Evolutionary conservation across 306 rosid species (phyloP).

Genomic region (Psophocarpus tetragonolobus): DNA sequence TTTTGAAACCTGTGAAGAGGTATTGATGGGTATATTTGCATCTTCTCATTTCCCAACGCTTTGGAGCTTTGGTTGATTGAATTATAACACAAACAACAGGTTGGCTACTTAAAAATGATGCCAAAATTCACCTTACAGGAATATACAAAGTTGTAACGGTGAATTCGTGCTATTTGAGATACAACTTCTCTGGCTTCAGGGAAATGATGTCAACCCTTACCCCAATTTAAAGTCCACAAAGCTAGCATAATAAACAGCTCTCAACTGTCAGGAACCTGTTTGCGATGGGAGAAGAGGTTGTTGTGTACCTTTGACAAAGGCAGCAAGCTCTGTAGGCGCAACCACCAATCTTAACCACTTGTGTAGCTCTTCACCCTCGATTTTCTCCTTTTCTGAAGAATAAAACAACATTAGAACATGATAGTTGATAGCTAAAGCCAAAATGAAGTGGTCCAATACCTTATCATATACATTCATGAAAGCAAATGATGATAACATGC

Average conservation of each 20-base stretch:
- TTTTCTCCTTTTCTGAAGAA: constrained; percentile 84
- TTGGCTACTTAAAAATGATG: constrained; percentile 40
- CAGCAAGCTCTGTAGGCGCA: constrained; percentile 74
- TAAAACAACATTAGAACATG: constrained; percentile 39
- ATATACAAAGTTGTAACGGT: constrained; percentile 51
- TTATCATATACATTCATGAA: background rate
- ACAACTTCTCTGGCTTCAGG: constrained; percentile 39
- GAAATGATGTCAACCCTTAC: constrained; percentile 21
- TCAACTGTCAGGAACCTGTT: constrained; percentile 29
- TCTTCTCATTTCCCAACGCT: constrained; percentile 24
- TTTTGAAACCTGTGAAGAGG: constrained; percentile 33
- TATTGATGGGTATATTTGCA: constrained; percentile 28
- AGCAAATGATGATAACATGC: constrained; percentile 6
- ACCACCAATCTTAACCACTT: constrained; percentile 85
- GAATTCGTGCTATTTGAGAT: constrained; percentile 40
- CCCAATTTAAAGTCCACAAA: constrained; percentile 13
- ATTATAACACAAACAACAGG: constrained; percentile 40
- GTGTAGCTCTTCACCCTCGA: constrained; percentile 89
- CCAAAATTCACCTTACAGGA: constrained; percentile 49
- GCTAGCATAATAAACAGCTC: constrained; percentile 30
- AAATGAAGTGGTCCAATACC: constrained; percentile 9
- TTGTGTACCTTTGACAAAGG: constrained; percentile 64
- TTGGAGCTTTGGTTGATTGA: constrained; percentile 28
- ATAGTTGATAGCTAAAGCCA: constrained; percentile 16
- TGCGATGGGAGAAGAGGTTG: constrained; percentile 62